Evolutionary conservation across 495 filamentous ascomycete species (phyloP), one percentile per base, ranked within the genome.

Genomic region (Talaromyces stipitatus): DNA sequence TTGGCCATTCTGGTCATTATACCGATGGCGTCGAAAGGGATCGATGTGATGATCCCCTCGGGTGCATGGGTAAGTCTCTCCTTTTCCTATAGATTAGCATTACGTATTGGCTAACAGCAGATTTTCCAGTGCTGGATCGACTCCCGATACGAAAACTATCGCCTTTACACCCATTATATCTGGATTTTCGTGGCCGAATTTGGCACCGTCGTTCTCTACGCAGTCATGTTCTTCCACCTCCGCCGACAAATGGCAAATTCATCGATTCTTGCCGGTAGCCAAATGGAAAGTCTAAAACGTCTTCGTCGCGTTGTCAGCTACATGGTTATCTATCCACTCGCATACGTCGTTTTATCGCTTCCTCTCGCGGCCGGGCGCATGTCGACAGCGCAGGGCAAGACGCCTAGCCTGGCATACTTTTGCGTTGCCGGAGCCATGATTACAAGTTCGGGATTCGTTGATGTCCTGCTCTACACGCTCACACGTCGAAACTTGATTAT

Each of bases 121-220:
- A 11, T 48, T 45, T 2, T 16, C 11, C 58, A 87, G 87, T 91
- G 88, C 65, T 91, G 87, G 87, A 68, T 90, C n/a, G 82, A 83
- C 54, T 62, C 72, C 14, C 62, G 69, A 20, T 82, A 83, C 67
- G 75, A 82, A 56, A 61, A 62, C 16, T 77, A 83, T 50, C 86
- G 86, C 55, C 82, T 91, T 8, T 82, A 79, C 74, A 76, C 84
- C 12, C 88, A 91, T 62, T 91, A 91, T 61, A 69, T 91, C 57
- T 91, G 84, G 80, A 87, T 90, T 65, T 89, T 90, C 68, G 69
- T 89, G 56, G 68, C 79, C 58, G 79, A 89, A 59, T 80, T 84
- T 61, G 62, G 81, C 5, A 88, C 84, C 14, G 70, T 84, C 55
- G 57, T 80, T 18, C 75, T 90, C 23, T 91, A 91, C 68, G 67